Evolutionary conservation across 78 protist genomes (phyloP).

Genomic region (Pigoraptor vietnamica): DNA sequence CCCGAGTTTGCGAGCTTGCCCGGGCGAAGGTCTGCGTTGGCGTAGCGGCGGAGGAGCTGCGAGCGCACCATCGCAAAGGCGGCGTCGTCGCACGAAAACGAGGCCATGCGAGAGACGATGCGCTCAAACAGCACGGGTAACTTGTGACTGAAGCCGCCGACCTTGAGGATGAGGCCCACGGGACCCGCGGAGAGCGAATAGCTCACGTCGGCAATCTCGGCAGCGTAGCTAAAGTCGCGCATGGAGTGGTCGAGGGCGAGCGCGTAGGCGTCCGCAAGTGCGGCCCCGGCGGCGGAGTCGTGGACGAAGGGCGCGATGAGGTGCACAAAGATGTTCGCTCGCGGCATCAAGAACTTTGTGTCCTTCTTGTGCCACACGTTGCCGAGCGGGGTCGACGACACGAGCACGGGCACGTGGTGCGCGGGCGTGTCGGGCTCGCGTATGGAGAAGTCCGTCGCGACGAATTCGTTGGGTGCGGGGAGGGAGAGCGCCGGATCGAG

Average conservation of each 20-base stretch:
- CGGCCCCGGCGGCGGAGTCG: background rate
- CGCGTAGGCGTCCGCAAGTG: background rate
- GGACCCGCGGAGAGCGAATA: background rate
- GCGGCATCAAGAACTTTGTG: background rate
- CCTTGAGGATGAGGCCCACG: conserved; percentile 5
- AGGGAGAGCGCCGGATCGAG: background rate
- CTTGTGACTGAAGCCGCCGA: conserved; percentile 24
- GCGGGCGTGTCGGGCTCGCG: background rate
- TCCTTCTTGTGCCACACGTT: background rate
- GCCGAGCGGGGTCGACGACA: background rate
- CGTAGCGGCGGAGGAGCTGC: background rate
- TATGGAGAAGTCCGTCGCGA: conserved; percentile 12
- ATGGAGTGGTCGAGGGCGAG: background rate
- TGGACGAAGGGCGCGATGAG: background rate
- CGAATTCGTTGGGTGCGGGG: conserved; percentile 13
- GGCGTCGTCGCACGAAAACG: background rate
- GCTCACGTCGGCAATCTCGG: conserved; percentile 19
- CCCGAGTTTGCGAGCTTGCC: background rate
- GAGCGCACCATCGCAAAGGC: background rate
- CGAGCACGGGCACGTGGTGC: background rate
- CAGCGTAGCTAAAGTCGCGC: conserved; percentile 11
- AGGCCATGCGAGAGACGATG: background rate
- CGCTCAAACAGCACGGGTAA: background rate
- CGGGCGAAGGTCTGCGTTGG: background rate
- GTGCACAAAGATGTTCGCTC: background rate